Percentiles rank a stretch among this genome's conserved stretches.
Evolutionary conservation across 2,329 filamentous ascomycete genomes (phyloP).

Genomic region (Colletotrichum theobromicola): DNA sequence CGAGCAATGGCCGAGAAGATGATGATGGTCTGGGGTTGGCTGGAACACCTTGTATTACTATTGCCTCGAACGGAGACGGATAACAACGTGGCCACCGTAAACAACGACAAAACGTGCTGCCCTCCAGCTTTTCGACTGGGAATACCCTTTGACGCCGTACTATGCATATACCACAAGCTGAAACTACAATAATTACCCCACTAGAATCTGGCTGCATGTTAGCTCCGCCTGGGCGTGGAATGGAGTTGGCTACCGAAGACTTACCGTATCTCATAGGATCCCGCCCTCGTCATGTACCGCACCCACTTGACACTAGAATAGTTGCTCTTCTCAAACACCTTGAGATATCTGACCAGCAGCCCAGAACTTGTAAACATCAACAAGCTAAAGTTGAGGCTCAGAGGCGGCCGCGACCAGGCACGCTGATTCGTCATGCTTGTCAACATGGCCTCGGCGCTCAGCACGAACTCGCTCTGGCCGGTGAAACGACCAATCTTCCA

Average conservation of each 20-base stretch:
- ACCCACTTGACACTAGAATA: conserved; percentile 99
- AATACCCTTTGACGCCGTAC: conserved; percentile 23
- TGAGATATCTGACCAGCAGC: conserved; percentile 89
- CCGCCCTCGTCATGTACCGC: conserved; percentile 96
- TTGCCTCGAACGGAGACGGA: conserved; percentile 6
- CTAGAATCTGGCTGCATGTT: conserved; percentile 37
- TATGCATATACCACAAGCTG: conserved; percentile 21
- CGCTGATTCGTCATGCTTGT: conserved; percentile 99
- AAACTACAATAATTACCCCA: conserved; percentile 11
- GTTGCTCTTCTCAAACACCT: conserved; percentile 99
- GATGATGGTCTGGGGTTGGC: neutral
- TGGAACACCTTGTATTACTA: conserved; percentile 18
- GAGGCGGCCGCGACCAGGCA: conserved; percentile 90
- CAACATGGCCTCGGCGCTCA: conserved; percentile 90
- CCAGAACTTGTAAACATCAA: conserved; percentile 99
- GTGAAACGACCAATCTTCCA: conserved; percentile 99
- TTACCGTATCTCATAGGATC: conserved; percentile 95
- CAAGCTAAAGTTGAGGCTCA: conserved; percentile 90
- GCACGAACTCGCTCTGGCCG: conserved; percentile 94
- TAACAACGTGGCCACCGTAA: conserved; percentile 9
- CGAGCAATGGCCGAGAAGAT: neutral
- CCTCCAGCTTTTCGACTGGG: conserved; percentile 15
- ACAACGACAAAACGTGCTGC: conserved; percentile 16
- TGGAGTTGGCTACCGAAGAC: conserved; percentile 9
- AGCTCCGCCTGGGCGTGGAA: neutral